A percentile compares a stretch with the other conserved stretches of the same genome.
Conservation (phyloP, 768 basidiomycete species). For the Leccinum longicurvipes region DNA sequence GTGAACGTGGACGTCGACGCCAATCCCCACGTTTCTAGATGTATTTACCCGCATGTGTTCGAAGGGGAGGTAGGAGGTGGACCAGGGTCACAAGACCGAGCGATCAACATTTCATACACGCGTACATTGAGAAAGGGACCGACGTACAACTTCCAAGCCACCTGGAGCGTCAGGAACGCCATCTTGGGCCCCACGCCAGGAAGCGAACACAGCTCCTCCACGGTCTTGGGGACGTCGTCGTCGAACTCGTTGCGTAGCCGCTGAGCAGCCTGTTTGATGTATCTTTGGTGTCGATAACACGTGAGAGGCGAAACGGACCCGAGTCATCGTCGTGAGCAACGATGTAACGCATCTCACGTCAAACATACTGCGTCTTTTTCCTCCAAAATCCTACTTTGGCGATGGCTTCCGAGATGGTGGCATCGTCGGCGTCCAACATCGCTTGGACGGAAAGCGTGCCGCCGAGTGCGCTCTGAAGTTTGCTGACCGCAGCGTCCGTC, state of each 20-base stretch:
- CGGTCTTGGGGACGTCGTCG: constrained; percentile 85
- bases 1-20: constrained; percentile 95
- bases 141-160: constrained; percentile 77
- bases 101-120: neutral
- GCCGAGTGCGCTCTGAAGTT: constrained; percentile 69
- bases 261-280: constrained; percentile 71
- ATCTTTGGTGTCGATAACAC: constrained; percentile 38
- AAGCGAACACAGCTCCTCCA: constrained; percentile 82
- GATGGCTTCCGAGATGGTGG: constrained; percentile 70
- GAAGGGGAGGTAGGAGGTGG: neutral
- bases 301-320: neutral
- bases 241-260: constrained; percentile 67
- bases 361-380: constrained; percentile 69
- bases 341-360: neutral
- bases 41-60: neutral
- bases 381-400: constrained; percentile 93
- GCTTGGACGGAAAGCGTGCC: constrained; percentile 77
- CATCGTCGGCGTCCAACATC: constrained; percentile 59
- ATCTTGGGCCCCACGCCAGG: constrained; percentile 96
- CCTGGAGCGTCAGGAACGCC: constrained; percentile 83
- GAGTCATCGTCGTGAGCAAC: neutral
- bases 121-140: neutral
- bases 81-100: neutral
- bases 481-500: constrained; percentile 73
- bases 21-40: constrained; percentile 79